phyloP scores from a whole-genome alignment of 257 asterid species.

The Rauvolfia tetraphylla region DNA sequence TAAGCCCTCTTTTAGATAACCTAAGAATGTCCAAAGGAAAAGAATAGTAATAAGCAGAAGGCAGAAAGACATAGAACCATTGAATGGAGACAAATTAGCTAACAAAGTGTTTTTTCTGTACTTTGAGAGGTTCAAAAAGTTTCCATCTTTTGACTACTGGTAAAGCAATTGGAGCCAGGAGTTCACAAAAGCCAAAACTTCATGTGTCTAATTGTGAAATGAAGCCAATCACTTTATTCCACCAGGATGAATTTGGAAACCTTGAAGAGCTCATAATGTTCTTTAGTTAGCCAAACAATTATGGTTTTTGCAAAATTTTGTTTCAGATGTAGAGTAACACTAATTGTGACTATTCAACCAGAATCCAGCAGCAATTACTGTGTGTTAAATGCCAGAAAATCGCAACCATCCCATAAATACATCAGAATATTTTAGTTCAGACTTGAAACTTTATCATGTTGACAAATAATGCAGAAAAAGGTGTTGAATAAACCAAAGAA shows the following conservation, averaged over 20 bases:
- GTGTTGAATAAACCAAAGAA: too few relatives aligned
- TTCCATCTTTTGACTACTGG: neutral
- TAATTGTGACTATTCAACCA: too few relatives aligned
- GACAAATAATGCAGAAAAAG: too few relatives aligned
- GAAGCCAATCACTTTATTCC: neutral
- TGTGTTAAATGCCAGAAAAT: too few relatives aligned
- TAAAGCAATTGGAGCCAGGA: neutral
- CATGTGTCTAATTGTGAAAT: neutral
- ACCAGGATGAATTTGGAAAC: neutral
- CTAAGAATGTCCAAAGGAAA: neutral
- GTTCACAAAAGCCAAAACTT: neutral
- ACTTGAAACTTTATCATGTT: too few relatives aligned
- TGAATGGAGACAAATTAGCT: neutral
- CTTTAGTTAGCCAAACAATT: neutral
- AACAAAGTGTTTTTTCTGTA: neutral
- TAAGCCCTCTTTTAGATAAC: neutral
- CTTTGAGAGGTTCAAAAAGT: neutral
- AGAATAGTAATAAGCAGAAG: neutral
- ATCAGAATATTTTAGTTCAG: too few relatives aligned
- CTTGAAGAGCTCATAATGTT: neutral
- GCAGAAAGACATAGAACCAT: neutral
- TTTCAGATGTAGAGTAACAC: too few relatives aligned
- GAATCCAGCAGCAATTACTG: too few relatives aligned
- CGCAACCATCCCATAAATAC: too few relatives aligned
- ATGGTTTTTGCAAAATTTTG: too few relatives aligned